These are phyloP conservation scores for Rhizoclosmatium sp. DNA, from an alignment of 192 early-diverging fungal species.

Conservation along the genomic window DNA sequence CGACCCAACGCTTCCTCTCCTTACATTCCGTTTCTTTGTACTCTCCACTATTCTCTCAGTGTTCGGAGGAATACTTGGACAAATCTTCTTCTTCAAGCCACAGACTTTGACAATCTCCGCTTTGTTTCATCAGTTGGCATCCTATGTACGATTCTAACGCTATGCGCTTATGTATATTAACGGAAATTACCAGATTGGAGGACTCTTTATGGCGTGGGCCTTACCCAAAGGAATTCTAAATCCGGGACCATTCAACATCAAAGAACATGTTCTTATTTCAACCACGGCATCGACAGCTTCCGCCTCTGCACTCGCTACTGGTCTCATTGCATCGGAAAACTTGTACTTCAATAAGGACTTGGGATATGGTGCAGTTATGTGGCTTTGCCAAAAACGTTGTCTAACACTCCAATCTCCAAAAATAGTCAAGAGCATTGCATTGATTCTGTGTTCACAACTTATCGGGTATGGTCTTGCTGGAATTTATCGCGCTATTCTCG, in stretches of 20 bases:
- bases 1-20: slow-evolving; percentile 56
- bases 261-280: slow-evolving; percentile 81
- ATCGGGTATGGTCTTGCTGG: slow-evolving; percentile 74
- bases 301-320: slow-evolving; percentile 8
- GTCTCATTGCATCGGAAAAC: slow-evolving; percentile 29
- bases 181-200: too few relatives aligned
- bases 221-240: slow-evolving; percentile 51
- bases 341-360: slow-evolving; percentile 38
- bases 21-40: slow-evolving; percentile 61
- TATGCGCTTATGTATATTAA: not conserved
- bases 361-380: not conserved
- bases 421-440: slow-evolving; percentile 64
- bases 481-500: slow-evolving; percentile 73
- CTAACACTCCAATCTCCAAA: slow-evolving; percentile 43
- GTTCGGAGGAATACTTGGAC: slow-evolving; percentile 14
- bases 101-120: slow-evolving; percentile 11
- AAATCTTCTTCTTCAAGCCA: slow-evolving; percentile 27
- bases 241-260: slow-evolving; percentile 82
- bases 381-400: not conserved
- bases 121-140: not conserved
- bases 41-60: slow-evolving; percentile 54
- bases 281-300: slow-evolving; percentile 41
- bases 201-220: not conserved
- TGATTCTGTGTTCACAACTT: slow-evolving; percentile 25
- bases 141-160: slow-evolving; percentile 6